Conservation (phyloP, 768 basidiomycete genomes). For the Mycena vulgaris region DNA sequence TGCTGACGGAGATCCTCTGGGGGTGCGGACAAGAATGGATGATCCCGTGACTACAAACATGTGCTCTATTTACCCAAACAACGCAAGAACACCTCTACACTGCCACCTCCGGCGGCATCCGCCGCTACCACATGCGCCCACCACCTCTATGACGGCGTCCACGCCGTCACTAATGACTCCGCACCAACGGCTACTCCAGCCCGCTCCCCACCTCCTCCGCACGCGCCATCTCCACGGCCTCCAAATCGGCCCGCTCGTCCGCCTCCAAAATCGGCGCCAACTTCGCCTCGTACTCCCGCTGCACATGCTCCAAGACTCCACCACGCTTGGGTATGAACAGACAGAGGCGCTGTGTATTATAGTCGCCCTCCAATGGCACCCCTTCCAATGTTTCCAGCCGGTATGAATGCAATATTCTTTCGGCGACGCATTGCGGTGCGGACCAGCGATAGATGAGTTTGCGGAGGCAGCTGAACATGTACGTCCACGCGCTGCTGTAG, state of each 20-base stretch:
- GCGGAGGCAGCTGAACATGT: background rate
- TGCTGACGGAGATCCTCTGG: too few species aligned
- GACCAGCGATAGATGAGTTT: background rate
- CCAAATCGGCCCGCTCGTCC: background rate
- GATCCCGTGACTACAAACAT: too few species aligned
- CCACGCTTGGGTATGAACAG: background rate
- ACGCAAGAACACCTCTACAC: background rate
- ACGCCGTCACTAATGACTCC: background rate
- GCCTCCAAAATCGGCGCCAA: slow-evolving; percentile 3
- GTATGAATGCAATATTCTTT: background rate
- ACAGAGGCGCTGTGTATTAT: background rate
- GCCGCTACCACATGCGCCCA: background rate
- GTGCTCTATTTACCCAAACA: background rate
- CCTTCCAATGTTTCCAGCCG: background rate
- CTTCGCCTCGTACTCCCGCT: background rate
- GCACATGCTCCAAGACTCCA: background rate
- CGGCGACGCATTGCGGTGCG: background rate
- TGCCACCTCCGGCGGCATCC: background rate
- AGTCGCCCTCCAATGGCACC: background rate
- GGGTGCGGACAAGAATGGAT: too few species aligned
- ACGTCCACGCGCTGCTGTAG: background rate
- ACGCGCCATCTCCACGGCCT: background rate
- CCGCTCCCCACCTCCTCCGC: background rate
- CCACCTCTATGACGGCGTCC: slow-evolving; percentile 1
- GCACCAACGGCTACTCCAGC: background rate